Base-by-base conservation (phyloP, 1,284 basidiomycete species). In the Anthracocystis setariae region DNA sequence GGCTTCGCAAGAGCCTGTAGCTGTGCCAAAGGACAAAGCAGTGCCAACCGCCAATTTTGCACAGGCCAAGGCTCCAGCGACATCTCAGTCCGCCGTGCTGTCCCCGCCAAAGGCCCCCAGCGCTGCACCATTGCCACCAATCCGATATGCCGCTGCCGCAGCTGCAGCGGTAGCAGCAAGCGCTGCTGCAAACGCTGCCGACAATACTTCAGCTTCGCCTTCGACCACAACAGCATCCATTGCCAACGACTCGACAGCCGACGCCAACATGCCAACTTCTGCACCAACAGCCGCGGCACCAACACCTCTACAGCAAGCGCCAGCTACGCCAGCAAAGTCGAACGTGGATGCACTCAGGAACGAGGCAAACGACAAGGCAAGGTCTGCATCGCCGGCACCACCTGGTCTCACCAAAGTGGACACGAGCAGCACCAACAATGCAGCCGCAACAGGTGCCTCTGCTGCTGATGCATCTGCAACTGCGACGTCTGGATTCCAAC, bases 131-230 rank as follows among this genome's bases (percentile, higher is more conserved):
- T 70, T 82, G 12, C 91, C 93, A 24, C 86, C 88, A 1, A 92
- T 95, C 79, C 88, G 91, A 48, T 97, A 97, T 80, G 92, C 94
- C 32, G 89, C 92, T 8, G 93, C 93, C 0, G 94, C 93, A 2
- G 93, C 93, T 0, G 93, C 92, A 0, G 92, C 91, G 0, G 74
- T 80, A 0, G 68, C 74, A 23, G 46, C 45, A 2, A 62, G 54
- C n/a, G 62, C 68, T 1, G 62, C 59, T 47, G 71, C 72, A 13
- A 54, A 59, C 3, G 56, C 60, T 18, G 47, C 66, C 3, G 50
- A 52, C 23, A 15, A 60, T 15, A 17, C 47, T n/a, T 47, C 63
- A 2, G 54, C 67, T 17, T 63, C 57, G 20, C 60, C 73, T 32
- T 55, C 69, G 25, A 58, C 72, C 13, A 44, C 58, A 1, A 63